Base-by-base conservation (phyloP, 2,329 filamentous ascomycete genomes). In the Fusarium sp. region DNA sequence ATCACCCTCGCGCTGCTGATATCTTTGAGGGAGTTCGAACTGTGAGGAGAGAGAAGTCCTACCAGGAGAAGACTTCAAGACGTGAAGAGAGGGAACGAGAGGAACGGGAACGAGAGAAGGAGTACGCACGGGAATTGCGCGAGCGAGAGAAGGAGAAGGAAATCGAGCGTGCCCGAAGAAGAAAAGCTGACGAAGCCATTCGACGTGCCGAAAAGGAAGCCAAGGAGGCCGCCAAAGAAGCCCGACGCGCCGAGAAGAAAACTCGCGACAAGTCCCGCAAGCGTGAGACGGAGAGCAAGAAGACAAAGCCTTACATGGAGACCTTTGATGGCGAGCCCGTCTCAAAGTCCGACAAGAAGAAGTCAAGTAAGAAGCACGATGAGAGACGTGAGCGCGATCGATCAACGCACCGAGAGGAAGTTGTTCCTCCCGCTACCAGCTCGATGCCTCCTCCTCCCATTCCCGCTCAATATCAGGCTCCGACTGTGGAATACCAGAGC, bases 21-120 rank as follows among this genome's bases (percentile, higher is more conserved):
- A 73, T 78, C 11, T 85, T 84, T 60, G 84, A 88, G n/a, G 84
- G 87, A 26, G 57, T 59, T 8, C 66, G 69, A 40, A 65, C 83
- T 8, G 81, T 74, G 41, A 74, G 84, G 47, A 84, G 85, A 18
- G 77, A 84, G 7, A 74, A 82, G 3, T 84, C 82, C 57, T 86
- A 85, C 56, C 78, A 78, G 36, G 82, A 85, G 51, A 81, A 82
- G 69, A 74, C 81, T 4, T 80, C 80, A 4, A 83, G 80, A 65
- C 81, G 79, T 44, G 83, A 83, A 49, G 74, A 80, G 37, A 73
- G 75, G 38, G 77, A 81, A 16, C 74, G 78, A 42, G 74, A 80
- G 47, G 70, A 78, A 23, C 77, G 79, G 13, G 69, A 73, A 20
- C 55, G 67, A 23, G 64, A 70, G 13, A 63, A 77, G 33, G 72